phyloP scores from a whole-genome alignment of 225 moss, liverwort and hornwort species.

The Bryum argenteum region DNA sequence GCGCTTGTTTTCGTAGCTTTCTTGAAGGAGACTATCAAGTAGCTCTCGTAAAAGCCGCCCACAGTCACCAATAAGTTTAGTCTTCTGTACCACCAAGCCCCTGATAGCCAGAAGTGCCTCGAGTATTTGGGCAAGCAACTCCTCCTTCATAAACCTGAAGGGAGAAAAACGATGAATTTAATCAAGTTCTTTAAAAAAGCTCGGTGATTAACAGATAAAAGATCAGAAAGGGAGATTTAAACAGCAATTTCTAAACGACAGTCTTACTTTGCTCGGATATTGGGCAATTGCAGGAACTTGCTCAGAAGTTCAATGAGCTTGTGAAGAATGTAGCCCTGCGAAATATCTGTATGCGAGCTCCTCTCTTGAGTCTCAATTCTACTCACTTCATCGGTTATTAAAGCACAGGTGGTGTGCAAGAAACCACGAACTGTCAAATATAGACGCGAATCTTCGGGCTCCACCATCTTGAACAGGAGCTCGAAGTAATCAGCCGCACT shows the following conservation, averaged over 20 bases:
- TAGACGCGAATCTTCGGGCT: constrained; percentile 91
- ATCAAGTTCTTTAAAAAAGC: background rate
- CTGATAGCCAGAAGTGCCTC: constrained; percentile 86
- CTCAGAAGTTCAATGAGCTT: constrained; percentile 96
- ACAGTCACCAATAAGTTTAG: constrained; percentile 97
- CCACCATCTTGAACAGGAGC: constrained; percentile 98
- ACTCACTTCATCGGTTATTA: constrained; percentile 93
- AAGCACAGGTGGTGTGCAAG: constrained; percentile 77
- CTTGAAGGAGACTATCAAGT: constrained; percentile 88
- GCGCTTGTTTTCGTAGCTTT: constrained; percentile 98
- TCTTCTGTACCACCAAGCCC: constrained; percentile 96
- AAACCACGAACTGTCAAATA: constrained; percentile 98
- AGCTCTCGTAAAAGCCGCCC: constrained; percentile 89
- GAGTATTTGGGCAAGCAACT: constrained; percentile 89
- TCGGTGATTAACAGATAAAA: constrained; percentile 12
- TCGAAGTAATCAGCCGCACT: constrained; percentile 99
- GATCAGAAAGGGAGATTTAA: background rate
- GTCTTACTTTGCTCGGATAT: constrained; percentile 86
- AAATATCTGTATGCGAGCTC: constrained; percentile 96
- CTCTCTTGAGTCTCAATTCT: constrained; percentile 96
- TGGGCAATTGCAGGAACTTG: constrained; percentile 92
- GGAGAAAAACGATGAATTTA: constrained; percentile 13
- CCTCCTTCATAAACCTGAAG: constrained; percentile 96
- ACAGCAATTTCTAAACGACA: background rate
- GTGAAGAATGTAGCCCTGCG: constrained; percentile 98